Evolutionary conservation across 371 early-diverging fungal genomes (phyloP), one percentile per base, ranked within the genome.

Genomic region (Syncephalis plumigaleata): DNA sequence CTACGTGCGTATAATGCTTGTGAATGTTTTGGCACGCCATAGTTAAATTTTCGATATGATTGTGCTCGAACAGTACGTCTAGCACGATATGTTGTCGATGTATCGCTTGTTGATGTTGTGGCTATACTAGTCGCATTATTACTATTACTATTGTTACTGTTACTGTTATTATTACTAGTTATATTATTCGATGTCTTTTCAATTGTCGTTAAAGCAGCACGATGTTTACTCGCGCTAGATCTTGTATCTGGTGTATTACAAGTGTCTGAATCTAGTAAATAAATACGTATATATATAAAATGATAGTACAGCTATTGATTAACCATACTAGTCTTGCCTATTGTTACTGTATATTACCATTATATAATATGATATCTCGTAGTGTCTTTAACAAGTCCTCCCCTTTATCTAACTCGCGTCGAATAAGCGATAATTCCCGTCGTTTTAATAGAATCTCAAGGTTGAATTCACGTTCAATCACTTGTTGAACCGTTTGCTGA

Each of bases 1-100:
- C 77, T 63, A 39, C 68, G 50, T 18, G 70, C 71, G 55, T 49
- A 71, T 16, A 75, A 52, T 40, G 51, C 51, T 39, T 42, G 44
- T 38, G 38, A 48, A 24, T 44, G 39, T 38, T 48, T 45, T 23
- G 16, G 42, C 36, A 38, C 47, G 23, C 24, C 42, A 40, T 55
- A 44, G 40, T 47, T 42, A 16, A 27, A 31, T 36, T 52, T 38
- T 25, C 50, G 16, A 1, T 45, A 43, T 23, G 45, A 40, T 8
- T 24, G 22, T 22, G 44, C 45, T 4, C 31, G 31, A 7, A 11
- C 31, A 7, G 11, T 7, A 7, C 31, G 31, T 31, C 31, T 31
- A 7, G 4, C 11, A 31, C 31, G 31, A 31, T 31, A 11, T 7
- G 11, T 11, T 7, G 11, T 31, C 11, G 31, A 11, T 31, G 31